Evolutionary conservation across 139 green algal genomes (phyloP).

Genomic region (Micractinium sp.): DNA sequence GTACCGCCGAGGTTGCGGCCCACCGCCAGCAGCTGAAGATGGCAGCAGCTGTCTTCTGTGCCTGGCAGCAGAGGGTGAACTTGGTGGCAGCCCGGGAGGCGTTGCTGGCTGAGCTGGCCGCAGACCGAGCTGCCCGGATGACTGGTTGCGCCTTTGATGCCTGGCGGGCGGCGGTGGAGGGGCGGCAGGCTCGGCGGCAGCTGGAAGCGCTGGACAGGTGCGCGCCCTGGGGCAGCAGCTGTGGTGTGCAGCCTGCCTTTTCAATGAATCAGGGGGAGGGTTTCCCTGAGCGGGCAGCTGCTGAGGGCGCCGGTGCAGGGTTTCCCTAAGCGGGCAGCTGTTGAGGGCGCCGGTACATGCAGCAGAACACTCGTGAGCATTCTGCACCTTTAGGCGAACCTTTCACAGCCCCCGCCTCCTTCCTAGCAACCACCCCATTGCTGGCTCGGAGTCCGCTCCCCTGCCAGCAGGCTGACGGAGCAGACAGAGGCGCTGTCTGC

Average conservation of each 20-base stretch:
- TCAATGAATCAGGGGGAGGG: no score
- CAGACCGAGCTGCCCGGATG: background rate
- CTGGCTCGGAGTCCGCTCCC: background rate
- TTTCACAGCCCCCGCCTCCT: background rate
- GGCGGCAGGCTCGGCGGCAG: background rate
- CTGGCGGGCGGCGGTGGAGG: constrained; percentile 32
- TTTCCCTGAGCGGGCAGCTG: background rate
- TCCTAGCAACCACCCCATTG: no score
- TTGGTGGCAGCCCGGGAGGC: background rate
- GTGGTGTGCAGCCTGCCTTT: background rate
- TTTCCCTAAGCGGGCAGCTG: background rate
- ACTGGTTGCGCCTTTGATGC: background rate
- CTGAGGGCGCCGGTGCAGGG: no score
- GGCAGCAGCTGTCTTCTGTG: background rate
- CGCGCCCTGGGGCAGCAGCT: background rate
- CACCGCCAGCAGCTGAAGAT: background rate
- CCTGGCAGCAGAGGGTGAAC: background rate
- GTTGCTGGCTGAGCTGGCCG: background rate
- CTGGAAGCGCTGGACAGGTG: background rate
- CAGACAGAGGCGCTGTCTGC: constrained; percentile 53
- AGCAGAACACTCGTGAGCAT: background rate
- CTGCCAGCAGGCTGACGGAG: constrained; percentile 24
- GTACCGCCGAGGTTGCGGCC: background rate
- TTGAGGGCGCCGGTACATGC: background rate
- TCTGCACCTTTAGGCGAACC: background rate